These are phyloP conservation scores for Lobosporangium transversale DNA, from an alignment of 192 early-diverging fungal species.

Conservation along the genomic window DNA sequence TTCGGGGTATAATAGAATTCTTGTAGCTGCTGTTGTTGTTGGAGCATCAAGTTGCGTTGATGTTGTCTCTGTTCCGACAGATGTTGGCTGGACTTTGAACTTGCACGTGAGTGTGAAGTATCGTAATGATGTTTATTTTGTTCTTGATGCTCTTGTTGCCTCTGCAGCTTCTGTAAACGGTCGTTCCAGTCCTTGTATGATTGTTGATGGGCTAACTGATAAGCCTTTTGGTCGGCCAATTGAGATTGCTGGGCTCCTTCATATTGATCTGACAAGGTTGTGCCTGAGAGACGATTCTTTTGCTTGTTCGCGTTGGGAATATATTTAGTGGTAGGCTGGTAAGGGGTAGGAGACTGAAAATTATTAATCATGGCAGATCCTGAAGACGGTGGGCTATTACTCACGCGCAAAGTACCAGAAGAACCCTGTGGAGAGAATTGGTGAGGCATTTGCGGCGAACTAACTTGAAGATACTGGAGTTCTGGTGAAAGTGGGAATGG, in stretches of 20 bases:
- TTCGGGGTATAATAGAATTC: conserved; percentile 4
- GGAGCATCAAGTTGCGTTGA: conserved; percentile 9
- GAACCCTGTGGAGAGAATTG: not conserved
- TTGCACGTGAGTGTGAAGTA: not conserved
- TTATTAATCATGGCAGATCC: not conserved
- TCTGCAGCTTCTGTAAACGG: not conserved
- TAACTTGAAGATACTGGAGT: conserved; percentile 36
- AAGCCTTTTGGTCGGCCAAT: conserved; percentile 10
- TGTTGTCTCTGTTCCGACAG: conserved; percentile 2
- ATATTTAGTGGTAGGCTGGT: conserved; percentile 37
- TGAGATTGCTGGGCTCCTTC: not conserved
- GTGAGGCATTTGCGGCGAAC: conserved; percentile 24
- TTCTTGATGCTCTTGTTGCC: conserved; percentile 7
- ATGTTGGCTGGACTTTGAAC: not conserved
- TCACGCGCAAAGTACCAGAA: not conserved
- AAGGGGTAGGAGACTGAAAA: conserved; percentile 15
- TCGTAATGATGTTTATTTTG: conserved; percentile 8
- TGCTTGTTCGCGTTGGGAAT: conserved; percentile 23
- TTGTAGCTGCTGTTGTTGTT: conserved; percentile 14
- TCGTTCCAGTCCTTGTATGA: not conserved
- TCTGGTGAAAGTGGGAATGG: conserved; percentile 32
- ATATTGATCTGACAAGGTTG: not conserved
- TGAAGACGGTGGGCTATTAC: not conserved
- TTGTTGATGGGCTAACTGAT: conserved; percentile 17
- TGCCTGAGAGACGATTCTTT: conserved; percentile 26